Conservation (phyloP, 306 rosid species). For the Ammopiptanthus mongolicus region DNA sequence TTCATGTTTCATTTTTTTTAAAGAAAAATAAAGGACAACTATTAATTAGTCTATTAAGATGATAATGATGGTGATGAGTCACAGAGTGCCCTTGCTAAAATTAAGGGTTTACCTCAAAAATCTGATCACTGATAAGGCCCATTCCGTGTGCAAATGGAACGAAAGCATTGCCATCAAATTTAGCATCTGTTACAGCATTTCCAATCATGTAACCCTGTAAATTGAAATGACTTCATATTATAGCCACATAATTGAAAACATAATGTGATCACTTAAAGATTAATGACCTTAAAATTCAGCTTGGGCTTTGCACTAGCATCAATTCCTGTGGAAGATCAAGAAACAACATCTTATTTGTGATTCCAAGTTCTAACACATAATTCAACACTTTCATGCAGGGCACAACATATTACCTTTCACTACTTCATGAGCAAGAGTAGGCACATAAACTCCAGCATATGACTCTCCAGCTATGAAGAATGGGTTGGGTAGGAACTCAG, state of each 20-base stretch:
- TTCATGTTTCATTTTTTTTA: too few species aligned
- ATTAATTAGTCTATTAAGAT: not conserved
- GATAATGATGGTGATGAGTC: not conserved
- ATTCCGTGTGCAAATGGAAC: constrained; percentile 74
- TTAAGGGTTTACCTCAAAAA: constrained; percentile 42
- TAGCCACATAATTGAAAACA: constrained; percentile 4
- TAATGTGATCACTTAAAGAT: not conserved
- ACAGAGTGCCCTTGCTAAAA: not conserved
- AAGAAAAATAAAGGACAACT: too few species aligned
- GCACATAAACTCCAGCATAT: constrained; percentile 68
- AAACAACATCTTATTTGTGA: not conserved
- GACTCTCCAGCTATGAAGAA: constrained; percentile 66
- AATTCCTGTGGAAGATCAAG: constrained; percentile 39
- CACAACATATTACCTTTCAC: constrained; percentile 43
- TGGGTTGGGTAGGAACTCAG: constrained; percentile 51
- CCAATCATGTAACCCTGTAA: constrained; percentile 70
- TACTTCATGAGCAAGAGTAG: constrained; percentile 57
- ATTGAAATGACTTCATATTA: not conserved
- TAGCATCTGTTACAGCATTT: constrained; percentile 61
- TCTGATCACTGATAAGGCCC: constrained; percentile 62
- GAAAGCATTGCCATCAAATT: constrained; percentile 64
- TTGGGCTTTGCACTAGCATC: constrained; percentile 42
- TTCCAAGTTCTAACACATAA: not conserved
- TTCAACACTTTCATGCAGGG: not conserved
- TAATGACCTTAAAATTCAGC: constrained; percentile 59